Evolutionary conservation across 345 rosid species (phyloP).

Genomic region (Hypericum perforatum): DNA sequence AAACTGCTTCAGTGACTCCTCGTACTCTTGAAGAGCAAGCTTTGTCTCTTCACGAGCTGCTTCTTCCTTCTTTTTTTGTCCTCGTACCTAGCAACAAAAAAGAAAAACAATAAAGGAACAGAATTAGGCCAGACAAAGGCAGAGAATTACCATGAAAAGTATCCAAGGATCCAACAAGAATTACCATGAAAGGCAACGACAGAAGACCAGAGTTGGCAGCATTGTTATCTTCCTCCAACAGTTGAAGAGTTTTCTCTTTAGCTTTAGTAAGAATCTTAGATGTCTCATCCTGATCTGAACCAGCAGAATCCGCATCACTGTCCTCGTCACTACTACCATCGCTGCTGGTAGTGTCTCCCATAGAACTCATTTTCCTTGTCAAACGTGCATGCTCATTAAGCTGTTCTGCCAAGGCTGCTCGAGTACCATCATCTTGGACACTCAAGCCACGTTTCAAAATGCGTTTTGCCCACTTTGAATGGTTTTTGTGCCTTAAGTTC

Average conservation of each 20-base stretch:
- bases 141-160: conserved; percentile 2
- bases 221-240: conserved; percentile 56
- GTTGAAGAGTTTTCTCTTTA: conserved; percentile 57
- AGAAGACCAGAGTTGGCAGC: conserved; percentile 62
- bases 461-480: conserved; percentile 73
- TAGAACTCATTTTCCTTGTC: conserved; percentile 78
- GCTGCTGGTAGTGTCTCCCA: conserved; percentile 52
- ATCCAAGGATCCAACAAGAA: not conserved
- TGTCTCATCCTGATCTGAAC: conserved; percentile 43
- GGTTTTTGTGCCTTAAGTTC: conserved; percentile 75
- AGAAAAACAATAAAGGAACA: not conserved
- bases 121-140: not conserved
- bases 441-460: conserved; percentile 59
- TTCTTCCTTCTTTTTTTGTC: conserved; percentile 59
- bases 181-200: conserved; percentile 95
- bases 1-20: conserved; percentile 33
- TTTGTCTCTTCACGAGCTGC: conserved; percentile 66
- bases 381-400: conserved; percentile 59
- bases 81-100: conserved; percentile 45
- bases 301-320: conserved; percentile 32
- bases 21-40: conserved; percentile 72
- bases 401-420: conserved; percentile 79
- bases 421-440: conserved; percentile 69
- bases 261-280: conserved; percentile 54
- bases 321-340: conserved; percentile 55